Base-by-base conservation (phyloP, 768 basidiomycete species). In the Chalciporus pseudorubinellus region DNA sequence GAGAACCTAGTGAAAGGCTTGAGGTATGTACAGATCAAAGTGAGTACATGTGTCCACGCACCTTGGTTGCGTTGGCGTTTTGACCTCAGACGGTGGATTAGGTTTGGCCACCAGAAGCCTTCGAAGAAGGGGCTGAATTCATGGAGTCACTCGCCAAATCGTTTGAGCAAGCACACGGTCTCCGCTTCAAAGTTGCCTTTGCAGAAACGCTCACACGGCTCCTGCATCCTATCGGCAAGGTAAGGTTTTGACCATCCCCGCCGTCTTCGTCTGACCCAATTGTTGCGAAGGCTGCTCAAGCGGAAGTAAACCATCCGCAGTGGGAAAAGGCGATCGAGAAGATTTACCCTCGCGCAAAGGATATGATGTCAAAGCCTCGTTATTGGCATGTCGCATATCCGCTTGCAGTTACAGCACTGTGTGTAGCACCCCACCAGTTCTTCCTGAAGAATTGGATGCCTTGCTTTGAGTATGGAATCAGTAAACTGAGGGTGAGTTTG, bases 91-190 rank as follows among this genome's bases (percentile, higher is more conserved):
- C 20, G 12, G 21, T 48, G 12, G 16, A 22, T 57, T 31, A 92
- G 89, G 93, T 95, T 39, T 97, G 92, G 84, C 94, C 94, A 2
- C 88, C 91, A 13, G 89, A 93, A 64, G 84, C 88, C 5, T 94
- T 97, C 51, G 94, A 97, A 64, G 89, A 94, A 67, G 91, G 89
- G 3, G 87, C 93, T 3, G 94, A 98, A 59, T 97, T 95, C 59
- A 70, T 97, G 70, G 86, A 91, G 53, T 81, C 84, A 7, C 70
- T 97, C 16, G 87, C 93, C 3, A 88, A 85, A 60, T 84, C 87
- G 0, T 97, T 91, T 60, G 83, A 81, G 39, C 83, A 90, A 58
- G 83, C 90, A 0, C 93, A 95, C 59, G 94, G 95, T 8, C 73
- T 84, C 38, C 80, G 84, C 36, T 72, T 97, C 52, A 97, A 95